Base-by-base conservation (phyloP, 2,329 filamentous ascomycete species). In the Pseudogymnoascus sp. region DNA sequence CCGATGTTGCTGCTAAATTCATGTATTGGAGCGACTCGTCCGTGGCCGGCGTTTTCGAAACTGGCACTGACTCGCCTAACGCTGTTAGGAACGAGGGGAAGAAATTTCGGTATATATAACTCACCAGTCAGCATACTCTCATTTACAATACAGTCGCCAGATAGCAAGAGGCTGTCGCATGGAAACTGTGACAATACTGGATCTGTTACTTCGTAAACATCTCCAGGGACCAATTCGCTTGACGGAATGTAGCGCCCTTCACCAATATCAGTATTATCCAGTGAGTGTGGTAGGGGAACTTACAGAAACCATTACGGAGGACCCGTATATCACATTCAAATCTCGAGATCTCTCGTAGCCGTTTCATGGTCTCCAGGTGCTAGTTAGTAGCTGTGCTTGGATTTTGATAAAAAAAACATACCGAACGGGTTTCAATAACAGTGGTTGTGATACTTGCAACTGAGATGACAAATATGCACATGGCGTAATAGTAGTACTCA, bases 251-350 rank as follows among this genome's bases (percentile, higher is more conserved):
- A 89, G 71, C 91, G 87, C 95, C 87, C 87, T 88, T 61, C 54
- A 60, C 60, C 16, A 40, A 61, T 45, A 47, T 62, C 12, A 42
- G 42, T 6, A 62, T 34, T 26, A 14, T 34, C 11, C 40, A 18
- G 11, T 18, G 61, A 63, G 37, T 65, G 65, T 64, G 66, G 51
- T 26, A 26, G 7, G 2, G 21, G 40, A 51, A 62, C 83, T 72
- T 76, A 89, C 95, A 99, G 73, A 99, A 99, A 5, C 95, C 93
- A 71, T 93, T 96, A 65, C 95, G 86, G 66, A 97, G 81, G 39
- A 99, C 95, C 68, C 95, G 86, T 18, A 97, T 90, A 69, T 97
- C 92, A 75, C 95, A 99, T 71, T 97, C 92, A 71, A 97, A 99
- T 29, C 87, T 85, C 2, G 95, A 97, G 12, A 99, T 93, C 66